phyloP scores from a whole-genome alignment of 331 rosid genomes.

The Phaseolus coccineus region DNA sequence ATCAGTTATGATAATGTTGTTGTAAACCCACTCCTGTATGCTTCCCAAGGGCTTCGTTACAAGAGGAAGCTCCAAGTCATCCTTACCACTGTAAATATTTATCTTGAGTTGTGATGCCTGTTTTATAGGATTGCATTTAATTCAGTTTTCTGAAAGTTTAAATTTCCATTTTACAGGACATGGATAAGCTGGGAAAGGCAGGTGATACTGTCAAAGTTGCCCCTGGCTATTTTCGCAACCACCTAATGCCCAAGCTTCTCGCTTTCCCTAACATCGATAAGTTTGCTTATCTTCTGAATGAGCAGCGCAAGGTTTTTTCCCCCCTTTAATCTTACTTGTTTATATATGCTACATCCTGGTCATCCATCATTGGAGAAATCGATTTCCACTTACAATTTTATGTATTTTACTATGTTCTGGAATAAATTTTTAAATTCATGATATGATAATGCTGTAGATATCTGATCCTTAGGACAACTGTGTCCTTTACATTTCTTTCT shows the following conservation, averaged over 20 bases:
- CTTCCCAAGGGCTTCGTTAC: constrained; percentile 78
- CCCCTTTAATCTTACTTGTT: not conserved
- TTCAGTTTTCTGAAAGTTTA: not conserved
- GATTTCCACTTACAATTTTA: not conserved
- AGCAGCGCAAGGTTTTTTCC: constrained; percentile 75
- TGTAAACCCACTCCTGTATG: constrained; percentile 71
- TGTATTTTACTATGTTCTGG: constrained; percentile 17
- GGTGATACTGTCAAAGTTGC: constrained; percentile 95
- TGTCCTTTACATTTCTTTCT: constrained; percentile 2
- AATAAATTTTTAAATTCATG: constrained; percentile 8
- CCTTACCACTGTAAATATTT: constrained; percentile 66
- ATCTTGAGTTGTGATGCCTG: not conserved
- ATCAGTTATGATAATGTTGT: constrained; percentile 51
- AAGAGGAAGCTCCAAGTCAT: constrained; percentile 81
- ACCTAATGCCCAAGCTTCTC: constrained; percentile 92
- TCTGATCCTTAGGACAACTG: constrained; percentile 11
- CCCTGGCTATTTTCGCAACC: constrained; percentile 92
- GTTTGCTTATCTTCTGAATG: constrained; percentile 75
- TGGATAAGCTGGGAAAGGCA: constrained; percentile 86
- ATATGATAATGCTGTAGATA: constrained; percentile 3
- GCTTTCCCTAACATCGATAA: constrained; percentile 95
- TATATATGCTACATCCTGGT: not conserved
- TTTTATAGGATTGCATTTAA: constrained; percentile 19
- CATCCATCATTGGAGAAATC: constrained; percentile 19
- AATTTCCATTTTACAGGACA: constrained; percentile 52